Base-by-base conservation (phyloP, 345 rosid species). In the Raphanus sativus region DNA sequence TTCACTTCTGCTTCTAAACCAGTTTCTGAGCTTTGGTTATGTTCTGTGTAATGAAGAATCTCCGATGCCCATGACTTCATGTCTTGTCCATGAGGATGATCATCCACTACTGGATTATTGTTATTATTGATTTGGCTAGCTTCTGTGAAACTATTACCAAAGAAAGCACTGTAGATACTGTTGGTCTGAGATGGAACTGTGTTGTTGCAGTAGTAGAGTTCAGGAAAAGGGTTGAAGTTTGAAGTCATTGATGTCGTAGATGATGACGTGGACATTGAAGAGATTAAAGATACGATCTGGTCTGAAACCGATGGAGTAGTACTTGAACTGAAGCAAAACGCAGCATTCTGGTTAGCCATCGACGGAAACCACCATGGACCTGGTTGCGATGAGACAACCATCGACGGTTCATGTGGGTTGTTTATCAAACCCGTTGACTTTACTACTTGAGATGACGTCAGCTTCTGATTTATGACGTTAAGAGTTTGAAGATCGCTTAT, bases 141-240 rank as follows among this genome's bases (percentile, higher is more conserved):
- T 74, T 79, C 79, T n/a, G 71, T 42, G 79, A 69, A 79, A 5
- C 62, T 28, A 54, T 67, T 80, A 75, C 82, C 82, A 69, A 80
- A 80, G 63, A 80, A 80, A 5, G 68, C 66, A 56, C 58, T 69
- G 71, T 69, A 80, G 68, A 80, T 74, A 69, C 79, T 79, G 59
- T 68, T 79, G 70, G 25, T 64, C 13, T 63, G 82, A 56, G 75
- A 64, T 64, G 79, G 79, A 63, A 70, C 72, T 63, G 76, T 74
- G 75, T 65, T 73, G 75, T 42, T 74, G 56, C 75, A 56, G 45
- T 80, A 74, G 72, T 63, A 69, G 16, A 75, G 67, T 70, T 80
- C 82, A 86, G 91, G 77, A 91, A 84, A 70, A 76, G 80, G 54
- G 81, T 80, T 3, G 89, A 84, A 70, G 94, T 81, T 88, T 45